Evolutionary conservation across 2,329 filamentous ascomycete genomes (phyloP), one percentile per base, ranked within the genome.

Genomic region (Fusarium luffae): DNA sequence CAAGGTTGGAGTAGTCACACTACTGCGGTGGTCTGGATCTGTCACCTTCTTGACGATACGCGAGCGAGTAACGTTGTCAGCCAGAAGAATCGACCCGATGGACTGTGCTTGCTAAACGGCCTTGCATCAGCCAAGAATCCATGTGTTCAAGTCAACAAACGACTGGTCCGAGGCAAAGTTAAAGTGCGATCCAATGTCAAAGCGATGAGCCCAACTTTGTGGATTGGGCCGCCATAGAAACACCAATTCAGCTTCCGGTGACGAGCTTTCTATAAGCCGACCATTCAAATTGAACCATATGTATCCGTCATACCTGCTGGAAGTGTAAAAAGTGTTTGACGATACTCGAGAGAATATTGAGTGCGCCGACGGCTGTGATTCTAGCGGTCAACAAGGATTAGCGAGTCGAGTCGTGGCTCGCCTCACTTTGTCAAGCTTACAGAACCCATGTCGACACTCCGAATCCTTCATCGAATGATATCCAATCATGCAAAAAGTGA

Each of bases 201-300:
- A 21, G 23, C 34, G 28, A n/a, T 19, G 25, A 46, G 63, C 40
- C 64, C 52, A 51, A 68, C 42, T 11, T 16, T 16, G 57, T 68
- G 51, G 68, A 63, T 68, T 68, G 51, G 68, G 67, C 54, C 42
- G 58, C 48, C 13, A 68, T 34, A 18, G 18, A 25, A 51, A 28
- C 30, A 28, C 19, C 19, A 47, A 32, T 34, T n/a, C 34, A 21
- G 48, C 14, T 49, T 23, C 25, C 25, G 18, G n/a, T 25, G 28
- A 50, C 27, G 55, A 58, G 14, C 27, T 21, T 40, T 27, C n/a
- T 28, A n/a, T 54, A 21, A 32, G 19, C 28, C 25, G 40, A 32
- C 19, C 37, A 28, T 34, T 44, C 58, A 43, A 41, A 23, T 14
- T 19, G n/a, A 40, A 21, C 11, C 27, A 28, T 40, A 43, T 21